Base-by-base conservation (phyloP, 2,329 filamentous ascomycete genomes). In the Alternaria ethzedia region DNA sequence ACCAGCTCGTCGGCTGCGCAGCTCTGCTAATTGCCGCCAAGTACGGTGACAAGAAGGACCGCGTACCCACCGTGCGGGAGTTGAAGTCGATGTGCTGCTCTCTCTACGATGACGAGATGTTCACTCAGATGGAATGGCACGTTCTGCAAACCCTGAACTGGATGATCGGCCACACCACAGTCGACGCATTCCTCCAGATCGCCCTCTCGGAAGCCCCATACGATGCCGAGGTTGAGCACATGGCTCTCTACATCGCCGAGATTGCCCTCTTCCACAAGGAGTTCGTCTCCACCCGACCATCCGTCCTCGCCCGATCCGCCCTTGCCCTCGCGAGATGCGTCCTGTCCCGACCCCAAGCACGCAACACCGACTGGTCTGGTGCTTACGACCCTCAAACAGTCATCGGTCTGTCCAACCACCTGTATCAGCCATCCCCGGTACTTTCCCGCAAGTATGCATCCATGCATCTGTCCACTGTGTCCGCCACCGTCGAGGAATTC, bases 71-170 rank as follows among this genome's bases (percentile, higher is more conserved):
- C 69, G 96, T 99, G 79, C 90, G 93, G 79, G 96, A 99, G 80
- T 86, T 99, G 69, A 97, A 97, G 87, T 96, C 95, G 71, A 98
- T 99, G 96, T 99, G 96, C 87, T 98, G 96, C 83, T 94, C 92
- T 41, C 87, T 98, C 43, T 99, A 99, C 83, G 96, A 99, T 75
- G 94, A 97, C 54, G 95, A 97, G 83, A 99, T 99, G 96, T 99
- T 99, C 83, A 95, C 94, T 11, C 96, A 99, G 82, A 99, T 99
- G 96, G 96, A 99, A 84, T 98, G 96, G 94, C 96, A 99, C 81
- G 95, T 99, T 41, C 87, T 99, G 73, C 96, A 97, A 83, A 99
- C 96, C 2, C 88, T 99, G 63, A 93, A 96, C 79, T 99, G 96
- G 96, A 89, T 91, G 70, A 92, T 99, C 71, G 96, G 96, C 59